Evolutionary conservation across 768 basidiomycete species (phyloP).

Genomic region (Cyclocybe aegerita): DNA sequence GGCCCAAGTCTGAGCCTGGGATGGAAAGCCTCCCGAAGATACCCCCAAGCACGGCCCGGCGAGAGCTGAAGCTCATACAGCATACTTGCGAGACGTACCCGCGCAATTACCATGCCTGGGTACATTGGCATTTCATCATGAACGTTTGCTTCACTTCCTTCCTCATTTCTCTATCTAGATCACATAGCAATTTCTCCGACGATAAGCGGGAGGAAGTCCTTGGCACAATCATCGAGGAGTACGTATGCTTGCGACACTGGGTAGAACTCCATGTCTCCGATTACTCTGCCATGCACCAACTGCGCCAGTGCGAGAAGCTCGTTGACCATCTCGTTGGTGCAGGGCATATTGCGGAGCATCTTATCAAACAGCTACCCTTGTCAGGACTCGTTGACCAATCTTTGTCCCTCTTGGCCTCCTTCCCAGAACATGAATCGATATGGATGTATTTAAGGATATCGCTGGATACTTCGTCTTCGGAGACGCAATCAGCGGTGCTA

Average conservation of each 20-base stretch:
- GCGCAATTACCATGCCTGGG: conserved; percentile 77
- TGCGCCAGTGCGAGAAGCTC: conserved; percentile 37
- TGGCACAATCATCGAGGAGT: conserved; percentile 38
- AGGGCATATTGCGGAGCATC: neutral
- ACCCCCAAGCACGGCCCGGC: conserved; percentile 30
- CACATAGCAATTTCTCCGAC: conserved; percentile 6
- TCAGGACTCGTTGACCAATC: conserved; percentile 39
- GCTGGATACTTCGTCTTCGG: conserved; percentile 5
- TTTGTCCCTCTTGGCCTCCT: conserved; percentile 44
- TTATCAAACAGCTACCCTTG: conserved; percentile 6
- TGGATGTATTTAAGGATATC: conserved; percentile 57
- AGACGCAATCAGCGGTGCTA: conserved; percentile 3
- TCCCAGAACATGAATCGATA: conserved; percentile 59
- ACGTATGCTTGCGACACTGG: conserved; percentile 43
- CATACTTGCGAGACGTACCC: conserved; percentile 61
- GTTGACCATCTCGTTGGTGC: conserved; percentile 18
- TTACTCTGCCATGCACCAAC: conserved; percentile 60
- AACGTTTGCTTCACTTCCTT: conserved; percentile 28
- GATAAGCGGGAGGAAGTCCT: conserved; percentile 22
- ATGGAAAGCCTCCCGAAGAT: conserved; percentile 30
- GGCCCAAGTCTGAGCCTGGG: conserved; percentile 17
- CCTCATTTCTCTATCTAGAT: neutral
- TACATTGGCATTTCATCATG: conserved; percentile 54
- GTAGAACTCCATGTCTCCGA: conserved; percentile 66
- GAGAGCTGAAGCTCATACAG: conserved; percentile 49